Evolutionary conservation across 139 green algal species (phyloP), one percentile per base, ranked within the genome.

Genomic region (Edaphochlamys debaryana): DNA sequence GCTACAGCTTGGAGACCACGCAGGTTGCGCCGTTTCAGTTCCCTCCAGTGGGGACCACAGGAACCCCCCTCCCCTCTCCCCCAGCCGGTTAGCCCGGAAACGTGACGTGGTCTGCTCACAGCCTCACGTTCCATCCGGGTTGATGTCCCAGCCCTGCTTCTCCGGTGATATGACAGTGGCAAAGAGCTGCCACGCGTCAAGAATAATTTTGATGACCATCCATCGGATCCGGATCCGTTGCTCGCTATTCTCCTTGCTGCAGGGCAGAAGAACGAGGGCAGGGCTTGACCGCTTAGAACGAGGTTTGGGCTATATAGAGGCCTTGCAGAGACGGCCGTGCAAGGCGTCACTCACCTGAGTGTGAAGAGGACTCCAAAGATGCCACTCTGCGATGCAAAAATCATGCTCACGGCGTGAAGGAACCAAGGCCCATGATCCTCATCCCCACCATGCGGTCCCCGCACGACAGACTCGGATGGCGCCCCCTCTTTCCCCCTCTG

Each of bases 241-340:
- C 62, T 81, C 75, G 60, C 60, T 81, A 60, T 81, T 81, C 75
- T 81, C 75, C 60, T 81, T 81, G 58, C 73, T 80, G 56, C 38
- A 7, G 45, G 45, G 45, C 9, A 54, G 45, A 54, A 54, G 45
- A 13, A 54, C 11, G 45, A 13, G 45, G 45, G 11, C 45, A 13
- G 45, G 11, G 45, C 45, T 38, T n/a, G 4, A 11, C 6, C 11
- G 62, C 9, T 68, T 27, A 17, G 25, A 7, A 17, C 19, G 62
- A 19, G 20, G 62, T 29, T 19, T 68, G 30, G 45, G 13, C 45
- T 9, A 54, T 22, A 54, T 54, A 54, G 13, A 54, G 45, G 45
- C 11, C 9, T 54, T 54, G 45, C 45, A 13, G 45, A 9, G 22
- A 36, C 40, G 62, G 27, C 22, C 5, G 66, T 50, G 36, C 17